phyloP scores from a whole-genome alignment of 2,329 filamentous ascomycete genomes.

The Ascochyta lentis region DNA sequence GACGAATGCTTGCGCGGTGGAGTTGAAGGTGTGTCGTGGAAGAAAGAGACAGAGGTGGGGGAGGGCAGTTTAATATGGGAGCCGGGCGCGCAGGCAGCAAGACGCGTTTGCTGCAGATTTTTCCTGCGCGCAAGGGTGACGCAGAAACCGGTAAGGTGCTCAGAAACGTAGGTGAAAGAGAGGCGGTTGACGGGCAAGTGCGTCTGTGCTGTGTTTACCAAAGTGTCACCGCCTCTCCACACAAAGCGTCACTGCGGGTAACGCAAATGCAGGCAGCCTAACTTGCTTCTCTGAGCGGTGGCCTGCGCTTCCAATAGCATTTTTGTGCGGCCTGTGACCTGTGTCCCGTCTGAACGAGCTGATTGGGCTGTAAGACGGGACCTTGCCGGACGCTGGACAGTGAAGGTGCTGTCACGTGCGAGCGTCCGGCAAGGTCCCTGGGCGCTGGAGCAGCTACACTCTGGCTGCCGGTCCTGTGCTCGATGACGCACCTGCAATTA shows the following conservation, averaged over 20 bases:
- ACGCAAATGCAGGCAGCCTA: constrained; percentile 26
- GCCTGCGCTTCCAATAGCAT: neutral
- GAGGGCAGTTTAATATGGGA: constrained; percentile 23
- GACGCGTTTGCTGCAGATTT: constrained; percentile 20
- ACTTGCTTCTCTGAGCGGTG: constrained; percentile 1
- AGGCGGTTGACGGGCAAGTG: neutral
- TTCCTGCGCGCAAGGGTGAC: constrained; percentile 9
- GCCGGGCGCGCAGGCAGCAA: constrained; percentile 13
- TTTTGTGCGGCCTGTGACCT: neutral
- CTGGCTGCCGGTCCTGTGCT: neutral
- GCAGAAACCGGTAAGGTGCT: constrained; percentile 12
- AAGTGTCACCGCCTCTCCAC: constrained; percentile 24
- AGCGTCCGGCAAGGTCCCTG: neutral
- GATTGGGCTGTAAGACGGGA: neutral
- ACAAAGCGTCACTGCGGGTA: constrained; percentile 17
- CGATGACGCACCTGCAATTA: constrained; percentile 7
- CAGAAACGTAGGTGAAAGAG: constrained; percentile 23
- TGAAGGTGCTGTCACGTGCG: constrained; percentile 27
- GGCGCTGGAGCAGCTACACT: neutral
- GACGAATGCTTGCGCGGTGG: constrained; percentile 19
- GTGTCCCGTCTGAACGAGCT: neutral
- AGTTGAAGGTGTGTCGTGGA: constrained; percentile 24
- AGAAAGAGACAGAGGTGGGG: constrained; percentile 13
- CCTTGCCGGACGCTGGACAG: neutral
- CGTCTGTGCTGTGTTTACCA: constrained; percentile 14